phyloP scores from a whole-genome alignment of 768 basidiomycete genomes.

The Lactifluus echinatus region DNA sequence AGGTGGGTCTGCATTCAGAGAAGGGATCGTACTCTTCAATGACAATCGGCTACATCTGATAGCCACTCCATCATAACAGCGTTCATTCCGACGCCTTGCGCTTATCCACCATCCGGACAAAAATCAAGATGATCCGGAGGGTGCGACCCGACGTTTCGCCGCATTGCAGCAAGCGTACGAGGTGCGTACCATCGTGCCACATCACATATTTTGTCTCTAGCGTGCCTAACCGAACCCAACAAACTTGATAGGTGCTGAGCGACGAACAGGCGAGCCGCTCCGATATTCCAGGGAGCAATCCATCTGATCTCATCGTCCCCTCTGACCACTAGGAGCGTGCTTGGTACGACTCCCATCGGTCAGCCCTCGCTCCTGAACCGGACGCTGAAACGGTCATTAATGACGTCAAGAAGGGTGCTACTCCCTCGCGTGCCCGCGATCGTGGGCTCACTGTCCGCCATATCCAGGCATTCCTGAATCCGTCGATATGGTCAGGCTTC shows the following conservation, averaged over 20 bases:
- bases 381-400: conserved; percentile 83
- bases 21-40: neutral
- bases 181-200: conserved; percentile 35
- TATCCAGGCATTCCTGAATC: conserved; percentile 76
- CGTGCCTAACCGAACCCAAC: neutral
- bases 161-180: conserved; percentile 93
- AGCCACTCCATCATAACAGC: conserved; percentile 34
- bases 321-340: conserved; percentile 72
- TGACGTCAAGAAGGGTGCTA: conserved; percentile 65
- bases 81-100: conserved; percentile 77
- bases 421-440: conserved; percentile 46
- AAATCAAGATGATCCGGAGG: conserved; percentile 75
- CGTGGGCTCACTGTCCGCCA: conserved; percentile 77
- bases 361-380: conserved; percentile 68
- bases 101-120: conserved; percentile 85
- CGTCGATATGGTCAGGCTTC: conserved; percentile 54
- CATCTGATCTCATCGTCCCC: neutral
- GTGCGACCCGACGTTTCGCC: conserved; percentile 81
- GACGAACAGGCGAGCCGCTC: conserved; percentile 75
- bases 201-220: neutral
- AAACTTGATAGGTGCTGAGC: conserved; percentile 59
- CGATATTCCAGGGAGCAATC: neutral
- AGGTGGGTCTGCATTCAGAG: conserved; percentile 35
- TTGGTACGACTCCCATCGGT: conserved; percentile 94
- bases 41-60: conserved; percentile 3